Base-by-base conservation (phyloP, 495 filamentous ascomycete species). In the Aspergillus biplanus region DNA sequence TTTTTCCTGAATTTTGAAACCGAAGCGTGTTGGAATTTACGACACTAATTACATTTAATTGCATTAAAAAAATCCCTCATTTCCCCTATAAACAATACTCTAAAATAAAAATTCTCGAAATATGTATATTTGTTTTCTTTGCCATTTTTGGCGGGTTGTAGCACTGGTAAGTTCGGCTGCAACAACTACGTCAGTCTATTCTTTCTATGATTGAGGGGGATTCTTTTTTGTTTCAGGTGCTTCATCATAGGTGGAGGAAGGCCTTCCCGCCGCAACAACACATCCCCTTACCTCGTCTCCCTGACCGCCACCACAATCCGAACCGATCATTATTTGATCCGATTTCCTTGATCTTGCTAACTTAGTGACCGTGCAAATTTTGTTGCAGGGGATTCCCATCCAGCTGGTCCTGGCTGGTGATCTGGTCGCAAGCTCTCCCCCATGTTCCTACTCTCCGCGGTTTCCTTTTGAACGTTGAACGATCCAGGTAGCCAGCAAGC, bases 371-470 rank as follows among this genome's bases (percentile, higher is more conserved):
- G 32, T 18, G 8, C 44, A 11, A 59, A 35, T 35, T 49, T 27
- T 60, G 13, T 46, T 12, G 2, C 53, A 55, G 57, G 18, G 33
- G 53, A 57, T 63, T 56, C 44, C 58, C 57, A 44, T 55, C 65
- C 58, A 58, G 61, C 53, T 64, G n/a, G 59, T 67, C 59, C 68
- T 65, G 65, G 71, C 68, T 73, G 69, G 69, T 72, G 67, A 67
- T 69, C 64, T 65, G 66, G 65, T 65, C 68, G 65, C 67, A 56
- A 60, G 65, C 33, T 63, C 63, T 60, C 57, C 64, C 73, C 66
- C 65, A 80, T 79, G 78, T 70, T 79, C 73, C 71, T 71, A 65
- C 75, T 70, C 70, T 71, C 69, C 69, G 62, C 71, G 67, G 33
- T 65, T 61, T 62, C 65, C 63, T 61, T 58, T 62, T 58, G 42